Evolutionary conservation across 2,329 filamentous ascomycete species (phyloP), one percentile per base, ranked within the genome.

Genomic region (Arthrobotrys iridis): DNA sequence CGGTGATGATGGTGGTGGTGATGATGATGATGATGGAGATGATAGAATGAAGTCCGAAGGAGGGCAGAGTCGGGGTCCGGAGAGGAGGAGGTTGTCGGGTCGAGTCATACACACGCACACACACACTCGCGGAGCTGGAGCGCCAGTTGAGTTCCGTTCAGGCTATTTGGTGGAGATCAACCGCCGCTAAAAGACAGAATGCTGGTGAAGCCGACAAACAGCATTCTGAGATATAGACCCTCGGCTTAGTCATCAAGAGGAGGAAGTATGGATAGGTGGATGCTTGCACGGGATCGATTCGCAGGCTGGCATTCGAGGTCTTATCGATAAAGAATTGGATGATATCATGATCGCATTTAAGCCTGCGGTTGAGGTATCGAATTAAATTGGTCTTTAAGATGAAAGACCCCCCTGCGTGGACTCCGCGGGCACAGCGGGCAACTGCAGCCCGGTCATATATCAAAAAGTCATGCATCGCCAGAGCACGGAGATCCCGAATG

Each of bases 121-220:
- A n/a, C n/a, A n/a, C 50, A 55, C 30, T 15, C 50, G 5, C 15
- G 24, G 35, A 52, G 5, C n/a, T 22, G 46, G 28, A 4, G 48
- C 48, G 48, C 48, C 50, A 30, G 50, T n/a, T n/a, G n/a, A n/a
- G n/a, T 37, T 55, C 50, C 50, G 50, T 55, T 55, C 50, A 55
- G 50, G 50, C 50, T 55, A 55, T 55, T 55, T 8, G 11, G n/a
- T n/a, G n/a, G n/a, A n/a, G n/a, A n/a, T n/a, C n/a, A n/a, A n/a
- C n/a, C n/a, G n/a, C n/a, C n/a, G n/a, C n/a, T n/a, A n/a, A n/a
- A n/a, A n/a, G n/a, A n/a, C n/a, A n/a, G n/a, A n/a, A n/a, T n/a
- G n/a, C n/a, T n/a, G n/a, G n/a, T n/a, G n/a, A n/a, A n/a, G n/a
- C n/a, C n/a, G n/a, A n/a, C n/a, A n/a, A n/a, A n/a, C n/a, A n/a